Base-by-base conservation (phyloP, 441 rosid genomes). In the Pelargonium australe region DNA sequence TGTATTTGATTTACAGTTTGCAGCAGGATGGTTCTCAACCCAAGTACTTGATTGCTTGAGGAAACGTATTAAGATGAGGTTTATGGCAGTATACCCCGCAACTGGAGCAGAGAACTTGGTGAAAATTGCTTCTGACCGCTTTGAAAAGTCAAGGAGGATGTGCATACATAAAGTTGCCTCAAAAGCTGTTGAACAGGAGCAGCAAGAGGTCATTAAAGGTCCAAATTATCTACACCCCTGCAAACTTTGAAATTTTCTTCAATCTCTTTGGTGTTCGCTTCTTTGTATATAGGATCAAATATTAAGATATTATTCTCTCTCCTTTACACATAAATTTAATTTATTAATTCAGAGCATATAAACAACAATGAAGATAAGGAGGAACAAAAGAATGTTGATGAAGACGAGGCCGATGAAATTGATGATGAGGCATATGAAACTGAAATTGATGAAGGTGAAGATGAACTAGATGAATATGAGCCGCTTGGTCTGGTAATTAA, bases 1-100 rank as follows among this genome's bases (percentile, higher is more conserved):
- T 75, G 70, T 61, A 70, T 76, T 67, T 74, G n/a, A 68, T 84
- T 82, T 72, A 74, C 81, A 92, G 98, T 80, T 80, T 72, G 87
- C 78, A 87, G 83, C 95, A 65, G 97, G 99, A 75, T 95, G 99
- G 99, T 92, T 95, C 81, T 83, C 83, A 4, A 88, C 77, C 66
- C 76, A 84, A 45, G 71, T 85, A 77, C 88, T 89, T 75, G 97
- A 89, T 73, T 82, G 88, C 77, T 79, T 92, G 70, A 88, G 96
- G 78, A 84, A 81, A 69, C 86, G 94, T 64, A 85, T 91, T 43
- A 86, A 89, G 83, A 77, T 90, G 79, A 86, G 89, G 81, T 92
- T 89, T 80, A 79, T 95, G 72, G 86, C 95, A 67, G 81, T 89
- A 41, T 95, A 78, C 76, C 95, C 97, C 8, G 80, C 81, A 75